Evolutionary conservation across 1,139 yeast genomes (phyloP).

Genomic region (Blastobotrys ciferrii): DNA sequence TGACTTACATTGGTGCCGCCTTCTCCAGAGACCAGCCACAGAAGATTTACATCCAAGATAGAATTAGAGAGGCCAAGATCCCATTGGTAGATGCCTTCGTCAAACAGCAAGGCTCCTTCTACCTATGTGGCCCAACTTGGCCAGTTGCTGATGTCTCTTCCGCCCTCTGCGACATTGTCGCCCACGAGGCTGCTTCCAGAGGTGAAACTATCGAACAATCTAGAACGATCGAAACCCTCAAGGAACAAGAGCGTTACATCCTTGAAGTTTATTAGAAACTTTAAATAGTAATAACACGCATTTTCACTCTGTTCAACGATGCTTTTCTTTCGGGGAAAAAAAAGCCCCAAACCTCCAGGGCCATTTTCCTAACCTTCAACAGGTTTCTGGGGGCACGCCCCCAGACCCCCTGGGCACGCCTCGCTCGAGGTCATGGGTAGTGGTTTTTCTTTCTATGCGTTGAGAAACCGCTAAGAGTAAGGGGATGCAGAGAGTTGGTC

Average conservation of each 20-base stretch:
- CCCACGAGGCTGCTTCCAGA: conserved; percentile 63
- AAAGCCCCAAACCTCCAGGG: no score
- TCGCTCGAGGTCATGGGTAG: no score
- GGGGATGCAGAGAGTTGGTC: no score
- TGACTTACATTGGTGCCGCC: conserved; percentile 97
- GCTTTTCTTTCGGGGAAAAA: no score
- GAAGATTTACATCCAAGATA: conserved; percentile 93
- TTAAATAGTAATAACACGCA: no score
- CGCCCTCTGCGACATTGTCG: conserved; percentile 79
- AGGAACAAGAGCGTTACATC: conserved; percentile 88
- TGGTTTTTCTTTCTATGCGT: no score
- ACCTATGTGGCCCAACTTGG: conserved; percentile 99
- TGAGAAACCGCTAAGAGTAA: no score
- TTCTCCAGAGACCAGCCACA: conserved; percentile 96
- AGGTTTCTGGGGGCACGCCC: no score
- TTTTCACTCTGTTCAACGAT: no score
- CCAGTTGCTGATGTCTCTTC: conserved; percentile 97
- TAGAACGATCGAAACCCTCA: conserved; percentile 85
- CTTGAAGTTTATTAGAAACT: conserved; percentile 90
- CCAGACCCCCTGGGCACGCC: no score
- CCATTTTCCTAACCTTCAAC: no score
- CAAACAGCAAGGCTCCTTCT: conserved; percentile 79
- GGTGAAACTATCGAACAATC: conserved; percentile 72
- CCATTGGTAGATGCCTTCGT: conserved; percentile 79
- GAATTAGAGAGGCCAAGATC: conserved; percentile 73